phyloP scores from a whole-genome alignment of 768 basidiomycete genomes.

The Dioszegia hungarica region DNA sequence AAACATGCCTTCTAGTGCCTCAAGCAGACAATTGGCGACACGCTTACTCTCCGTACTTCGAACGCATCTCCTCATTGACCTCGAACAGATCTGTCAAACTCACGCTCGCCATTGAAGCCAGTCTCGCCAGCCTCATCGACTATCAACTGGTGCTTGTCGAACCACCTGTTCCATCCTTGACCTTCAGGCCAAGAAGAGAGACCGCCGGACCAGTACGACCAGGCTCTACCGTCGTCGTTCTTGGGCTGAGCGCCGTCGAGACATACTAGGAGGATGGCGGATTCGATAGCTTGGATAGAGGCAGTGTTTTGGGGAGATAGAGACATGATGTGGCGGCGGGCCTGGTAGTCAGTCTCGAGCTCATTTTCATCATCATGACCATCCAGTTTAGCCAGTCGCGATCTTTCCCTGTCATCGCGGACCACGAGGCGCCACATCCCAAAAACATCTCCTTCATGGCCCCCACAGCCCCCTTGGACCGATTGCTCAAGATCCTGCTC shows the following conservation, averaged over 20 bases:
- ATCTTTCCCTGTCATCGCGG: too few relatives aligned
- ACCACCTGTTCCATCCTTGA: constrained; percentile 84
- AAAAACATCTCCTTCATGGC: too few relatives aligned
- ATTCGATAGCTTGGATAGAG: constrained; percentile 74
- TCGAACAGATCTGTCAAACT: constrained; percentile 54
- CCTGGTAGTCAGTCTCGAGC: constrained; percentile 48
- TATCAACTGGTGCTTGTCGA: constrained; percentile 93
- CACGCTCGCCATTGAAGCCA: constrained; percentile 90
- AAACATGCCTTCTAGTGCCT: too few relatives aligned
- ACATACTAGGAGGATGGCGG: constrained; percentile 78
- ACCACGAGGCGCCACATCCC: too few relatives aligned
- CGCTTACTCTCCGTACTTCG: too few relatives aligned
- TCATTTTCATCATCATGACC: too few relatives aligned
- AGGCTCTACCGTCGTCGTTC: constrained; percentile 69
- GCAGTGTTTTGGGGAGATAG: constrained; percentile 64
- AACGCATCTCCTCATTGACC: too few relatives aligned
- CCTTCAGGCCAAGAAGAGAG: constrained; percentile 46
- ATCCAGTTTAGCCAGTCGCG: too few relatives aligned
- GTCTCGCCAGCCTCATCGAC: constrained; percentile 93
- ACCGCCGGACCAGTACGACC: constrained; percentile 73
- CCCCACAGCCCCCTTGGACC: too few relatives aligned
- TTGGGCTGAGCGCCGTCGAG: constrained; percentile 70
- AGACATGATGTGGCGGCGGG: constrained; percentile 63
- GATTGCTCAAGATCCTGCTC: too few relatives aligned
- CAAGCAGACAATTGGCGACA: too few relatives aligned